Evolutionary conservation across 2,329 filamentous ascomycete species (phyloP).

Genomic region (Aureobasidium lini): DNA sequence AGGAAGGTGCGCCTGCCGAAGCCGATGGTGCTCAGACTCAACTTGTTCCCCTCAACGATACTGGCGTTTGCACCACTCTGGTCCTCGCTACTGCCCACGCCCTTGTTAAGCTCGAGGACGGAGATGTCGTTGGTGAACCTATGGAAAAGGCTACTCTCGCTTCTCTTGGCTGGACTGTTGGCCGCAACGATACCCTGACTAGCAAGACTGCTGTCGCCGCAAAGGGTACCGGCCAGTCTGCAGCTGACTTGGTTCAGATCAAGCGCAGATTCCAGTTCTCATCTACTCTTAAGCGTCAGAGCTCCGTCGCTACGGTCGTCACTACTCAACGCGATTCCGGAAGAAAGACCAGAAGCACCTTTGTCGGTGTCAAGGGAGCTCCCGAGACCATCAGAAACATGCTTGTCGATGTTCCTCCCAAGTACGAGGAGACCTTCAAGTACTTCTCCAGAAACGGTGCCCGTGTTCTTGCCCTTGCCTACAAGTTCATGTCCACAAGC

Average conservation of each 20-base stretch:
- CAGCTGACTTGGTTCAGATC: conserved; percentile 76
- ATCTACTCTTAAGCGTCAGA: conserved; percentile 90
- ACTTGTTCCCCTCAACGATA: conserved; percentile 62
- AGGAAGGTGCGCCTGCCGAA: conserved; percentile 56
- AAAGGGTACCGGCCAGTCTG: conserved; percentile 36
- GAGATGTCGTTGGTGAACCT: conserved; percentile 92
- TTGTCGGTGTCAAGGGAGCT: conserved; percentile 92
- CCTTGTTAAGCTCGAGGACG: conserved; percentile 91
- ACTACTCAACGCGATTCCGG: conserved; percentile 64
- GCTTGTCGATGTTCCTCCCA: conserved; percentile 69
- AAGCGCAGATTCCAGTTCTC: conserved; percentile 98
- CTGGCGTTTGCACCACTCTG: conserved; percentile 75
- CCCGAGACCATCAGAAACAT: conserved; percentile 96
- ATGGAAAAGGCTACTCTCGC: conserved; percentile 96
- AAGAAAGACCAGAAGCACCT: conserved; percentile 73
- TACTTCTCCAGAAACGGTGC: conserved; percentile 95
- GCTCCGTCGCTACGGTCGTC: conserved; percentile 78
- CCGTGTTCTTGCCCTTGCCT: conserved; percentile 85
- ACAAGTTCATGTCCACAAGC: conserved; percentile 80
- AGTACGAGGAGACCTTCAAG: conserved; percentile 98
- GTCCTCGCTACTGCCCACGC: conserved; percentile 94
- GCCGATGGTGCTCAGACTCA: conserved; percentile 75
- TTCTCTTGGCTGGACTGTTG: conserved; percentile 88
- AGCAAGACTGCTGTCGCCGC: conserved; percentile 51
- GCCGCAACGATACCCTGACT: conserved; percentile 75